Percentiles rank a stretch among this genome's conserved stretches.
Evolutionary conservation across 768 basidiomycete genomes (phyloP).

Genomic region (Suillus plorans): DNA sequence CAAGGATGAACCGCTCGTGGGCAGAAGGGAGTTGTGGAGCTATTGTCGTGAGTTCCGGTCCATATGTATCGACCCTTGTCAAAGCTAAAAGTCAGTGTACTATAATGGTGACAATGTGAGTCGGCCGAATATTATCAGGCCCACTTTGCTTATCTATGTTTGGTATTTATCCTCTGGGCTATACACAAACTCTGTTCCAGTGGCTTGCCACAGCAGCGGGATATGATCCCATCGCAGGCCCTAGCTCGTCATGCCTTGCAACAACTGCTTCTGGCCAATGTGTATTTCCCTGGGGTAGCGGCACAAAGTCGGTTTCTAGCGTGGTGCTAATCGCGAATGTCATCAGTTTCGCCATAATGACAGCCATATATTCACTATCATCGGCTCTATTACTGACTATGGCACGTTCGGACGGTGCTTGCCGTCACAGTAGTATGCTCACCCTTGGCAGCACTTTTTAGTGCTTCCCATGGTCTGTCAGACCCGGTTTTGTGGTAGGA

Average conservation of each 20-base stretch:
- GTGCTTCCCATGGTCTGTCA: background rate
- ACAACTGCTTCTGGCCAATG: conserved; percentile 64
- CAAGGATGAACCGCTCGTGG: conserved; percentile 69
- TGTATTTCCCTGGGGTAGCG: conserved; percentile 73
- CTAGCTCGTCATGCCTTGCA: conserved; percentile 67
- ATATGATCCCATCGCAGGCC: conserved; percentile 66
- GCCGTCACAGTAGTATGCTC: conserved; percentile 46
- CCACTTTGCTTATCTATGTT: background rate
- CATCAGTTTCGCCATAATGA: conserved; percentile 78
- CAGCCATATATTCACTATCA: conserved; percentile 76
- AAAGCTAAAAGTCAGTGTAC: conserved; percentile 49
- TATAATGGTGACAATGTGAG: conserved; percentile 81
- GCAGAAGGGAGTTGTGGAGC: conserved; percentile 73
- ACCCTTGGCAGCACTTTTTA: background rate
- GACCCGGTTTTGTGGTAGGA: background rate
- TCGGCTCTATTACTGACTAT: conserved; percentile 45
- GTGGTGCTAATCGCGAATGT: conserved; percentile 79
- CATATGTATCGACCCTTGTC: background rate
- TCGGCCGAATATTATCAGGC: background rate
- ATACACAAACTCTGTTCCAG: conserved; percentile 75
- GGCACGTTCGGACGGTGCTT: conserved; percentile 68
- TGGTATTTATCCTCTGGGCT: conserved; percentile 69
- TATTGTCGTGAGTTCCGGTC: conserved; percentile 61
- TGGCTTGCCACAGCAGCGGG: conserved; percentile 69
- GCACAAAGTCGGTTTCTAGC: conserved; percentile 73